These are phyloP conservation scores for Houttuynia cordata DNA, from an alignment of 164 flowering plant genomes.

Conservation along the genomic window DNA sequence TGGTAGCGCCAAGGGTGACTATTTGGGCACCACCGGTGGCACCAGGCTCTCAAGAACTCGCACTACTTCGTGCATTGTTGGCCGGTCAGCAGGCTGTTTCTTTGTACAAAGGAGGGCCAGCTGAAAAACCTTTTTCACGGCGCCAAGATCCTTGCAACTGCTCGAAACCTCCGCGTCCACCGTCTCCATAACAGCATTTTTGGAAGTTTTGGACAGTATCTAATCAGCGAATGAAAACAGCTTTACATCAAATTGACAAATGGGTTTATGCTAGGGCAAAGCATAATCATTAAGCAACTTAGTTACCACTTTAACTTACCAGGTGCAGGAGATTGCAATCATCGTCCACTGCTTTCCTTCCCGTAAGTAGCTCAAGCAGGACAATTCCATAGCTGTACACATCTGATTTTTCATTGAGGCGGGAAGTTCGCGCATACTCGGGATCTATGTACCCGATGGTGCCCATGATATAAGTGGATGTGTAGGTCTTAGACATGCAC, in stretches of 20 bases:
- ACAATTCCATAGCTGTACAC: conserved; percentile 94
- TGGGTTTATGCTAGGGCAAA: background rate
- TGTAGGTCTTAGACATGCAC: conserved; percentile 59
- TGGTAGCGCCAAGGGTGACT: conserved; percentile 15
- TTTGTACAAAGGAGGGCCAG: conserved; percentile 89
- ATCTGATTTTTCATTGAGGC: conserved; percentile 96
- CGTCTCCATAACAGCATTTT: conserved; percentile 87
- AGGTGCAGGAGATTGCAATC: conserved; percentile 89
- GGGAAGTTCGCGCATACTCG: conserved; percentile 93
- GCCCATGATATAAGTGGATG: conserved; percentile 89
- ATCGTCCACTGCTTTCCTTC: conserved; percentile 88
- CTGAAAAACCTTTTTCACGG: conserved; percentile 79
- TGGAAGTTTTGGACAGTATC: conserved; percentile 86
- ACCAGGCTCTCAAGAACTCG: conserved; percentile 60
- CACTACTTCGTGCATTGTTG: conserved; percentile 92
- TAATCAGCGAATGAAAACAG: background rate
- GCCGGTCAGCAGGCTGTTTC: conserved; percentile 71
- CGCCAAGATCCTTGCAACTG: conserved; percentile 80
- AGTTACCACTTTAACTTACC: conserved; percentile 24
- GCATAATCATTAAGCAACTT: too few relatives aligned
- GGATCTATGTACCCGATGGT: conserved; percentile 98
- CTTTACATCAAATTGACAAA: background rate
- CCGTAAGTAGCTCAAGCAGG: conserved; percentile 83
- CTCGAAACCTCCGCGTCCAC: conserved; percentile 69
- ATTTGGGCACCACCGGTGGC: conserved; percentile 15